Conservation (phyloP, 1,284 basidiomycete genomes). For the Wallemia mellicola region DNA sequence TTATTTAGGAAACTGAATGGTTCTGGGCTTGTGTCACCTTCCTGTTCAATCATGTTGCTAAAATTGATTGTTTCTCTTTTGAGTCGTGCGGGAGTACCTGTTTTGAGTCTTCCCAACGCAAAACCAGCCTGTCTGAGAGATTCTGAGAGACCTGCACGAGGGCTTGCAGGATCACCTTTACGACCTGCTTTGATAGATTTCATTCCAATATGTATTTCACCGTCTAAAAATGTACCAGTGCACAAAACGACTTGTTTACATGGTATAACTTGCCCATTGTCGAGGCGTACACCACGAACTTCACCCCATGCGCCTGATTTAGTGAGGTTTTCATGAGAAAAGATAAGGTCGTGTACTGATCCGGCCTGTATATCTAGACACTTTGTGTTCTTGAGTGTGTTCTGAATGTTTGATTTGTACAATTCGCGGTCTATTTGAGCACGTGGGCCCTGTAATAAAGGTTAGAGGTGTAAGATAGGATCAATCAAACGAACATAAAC, state of each 20-base stretch:
- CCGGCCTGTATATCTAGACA: slow-evolving; percentile 38
- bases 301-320: slow-evolving; percentile 16
- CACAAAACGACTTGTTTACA: slow-evolving; percentile 60
- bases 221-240: slow-evolving; percentile 66
- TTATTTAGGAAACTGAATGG: slow-evolving; percentile 14
- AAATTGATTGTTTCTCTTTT: slow-evolving; percentile 40
- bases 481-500: slow-evolving; percentile 33
- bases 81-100: slow-evolving; percentile 59
- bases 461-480: background rate
- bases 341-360: slow-evolving; percentile 47
- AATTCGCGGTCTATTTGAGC: slow-evolving; percentile 59
- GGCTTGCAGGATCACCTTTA: slow-evolving; percentile 37
- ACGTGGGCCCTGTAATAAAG: slow-evolving; percentile 33
- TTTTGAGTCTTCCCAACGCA: slow-evolving; percentile 50
- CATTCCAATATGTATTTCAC: slow-evolving; percentile 60
- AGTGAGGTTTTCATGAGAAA: slow-evolving; percentile 20
- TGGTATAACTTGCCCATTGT: slow-evolving; percentile 38
- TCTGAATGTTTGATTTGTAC: slow-evolving; percentile 54
- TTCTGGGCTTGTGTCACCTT: slow-evolving; percentile 12
- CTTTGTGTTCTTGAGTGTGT: slow-evolving; percentile 28
- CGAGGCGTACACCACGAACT: slow-evolving; percentile 27
- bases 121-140: slow-evolving; percentile 47
- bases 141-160: slow-evolving; percentile 25
- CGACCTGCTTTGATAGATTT: slow-evolving; percentile 54
- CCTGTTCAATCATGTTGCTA: slow-evolving; percentile 25